Base-by-base conservation (phyloP, 148 eudicot genomes). In the Pharnaceum exiguum region DNA sequence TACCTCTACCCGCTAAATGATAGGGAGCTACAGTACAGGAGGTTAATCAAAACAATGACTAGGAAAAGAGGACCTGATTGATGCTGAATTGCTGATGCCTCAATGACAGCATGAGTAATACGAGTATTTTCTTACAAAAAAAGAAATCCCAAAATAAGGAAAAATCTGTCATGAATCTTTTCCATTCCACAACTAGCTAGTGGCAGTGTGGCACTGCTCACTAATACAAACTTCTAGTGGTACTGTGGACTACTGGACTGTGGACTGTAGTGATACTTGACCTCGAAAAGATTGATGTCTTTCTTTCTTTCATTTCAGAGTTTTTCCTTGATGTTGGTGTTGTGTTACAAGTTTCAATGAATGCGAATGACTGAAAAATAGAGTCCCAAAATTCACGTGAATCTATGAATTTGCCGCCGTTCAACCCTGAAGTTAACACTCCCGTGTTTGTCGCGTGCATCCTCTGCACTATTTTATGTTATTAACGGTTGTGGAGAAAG, bases 321-420 rank as follows among this genome's bases (percentile, higher is more conserved):
- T 35, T 19, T 10, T 9, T 45, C 38, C 12, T 32, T 54, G 55
- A 49, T 19, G 49, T 30, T 48, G 26, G 32, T 48, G 40, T 22
- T 22, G 1, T 9, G 32, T 49, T 57, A 10, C 71, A 66, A 57
- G 71, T 66, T 66, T 50, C 56, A 38, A 40, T 39, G 51, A 33
- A 10, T 26, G 21, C 13, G 24, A 6, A 2, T 33, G 40, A 9
- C 23, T 12, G n/a, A 17, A 27, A 28, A 15, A 5, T 31, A n/a
- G 22, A 31, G 33, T 23, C 21, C n/a, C 4, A 33, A 36, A n/a
- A 1, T 10, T 37, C 70, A 57, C 70, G 64, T 28, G 19, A 48
- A 50, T n/a, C 64, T 8, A 57, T 39, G 64, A 49, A 49, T 7
- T 57, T 66, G 71, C 63, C 63, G 58, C 71, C 71, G 50, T 66